These are phyloP conservation scores for Ophiostoma novo-ulmi DNA, from an alignment of 2,329 filamentous ascomycete species.

Conservation along the genomic window DNA sequence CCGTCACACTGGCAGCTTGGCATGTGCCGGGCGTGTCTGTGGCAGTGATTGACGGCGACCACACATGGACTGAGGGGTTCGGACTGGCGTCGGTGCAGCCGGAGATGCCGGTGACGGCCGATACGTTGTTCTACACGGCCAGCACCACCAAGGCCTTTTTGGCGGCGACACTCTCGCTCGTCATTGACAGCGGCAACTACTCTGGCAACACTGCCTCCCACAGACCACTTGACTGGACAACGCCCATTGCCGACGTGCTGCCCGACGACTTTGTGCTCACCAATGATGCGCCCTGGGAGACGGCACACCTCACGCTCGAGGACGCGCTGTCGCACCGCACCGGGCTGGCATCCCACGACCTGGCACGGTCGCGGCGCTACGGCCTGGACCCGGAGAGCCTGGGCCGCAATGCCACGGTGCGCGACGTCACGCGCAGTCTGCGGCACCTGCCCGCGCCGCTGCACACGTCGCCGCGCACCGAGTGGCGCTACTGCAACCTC, in stretches of 20 bases:
- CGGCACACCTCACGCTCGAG: slow-evolving; percentile 46
- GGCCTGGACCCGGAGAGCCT: slow-evolving; percentile 33
- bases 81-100: slow-evolving; percentile 37
- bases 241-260: slow-evolving; percentile 44
- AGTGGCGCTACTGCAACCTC: slow-evolving; percentile 48
- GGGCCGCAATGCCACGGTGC: slow-evolving; percentile 34
- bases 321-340: slow-evolving; percentile 50
- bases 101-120: slow-evolving; percentile 38
- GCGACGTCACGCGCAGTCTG: slow-evolving; percentile 39
- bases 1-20: slow-evolving; percentile 32
- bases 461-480: slow-evolving; percentile 38
- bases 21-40: slow-evolving; percentile 47
- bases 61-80: slow-evolving; percentile 42
- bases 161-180: slow-evolving; percentile 44
- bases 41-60: slow-evolving; percentile 43
- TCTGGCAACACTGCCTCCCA: background rate
- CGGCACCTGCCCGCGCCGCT: slow-evolving; percentile 39
- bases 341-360: slow-evolving; percentile 44
- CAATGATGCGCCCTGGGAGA: slow-evolving; percentile 37
- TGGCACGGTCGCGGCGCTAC: slow-evolving; percentile 31
- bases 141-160: slow-evolving; percentile 53
- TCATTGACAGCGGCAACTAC: slow-evolving; percentile 43
- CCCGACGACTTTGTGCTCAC: slow-evolving; percentile 46
- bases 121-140: slow-evolving; percentile 50
- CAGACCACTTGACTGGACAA: slow-evolving; percentile 40